These are phyloP conservation scores for Clonostachys chloroleuca DNA, from an alignment of 2,329 filamentous ascomycete species.

Conservation along the genomic window DNA sequence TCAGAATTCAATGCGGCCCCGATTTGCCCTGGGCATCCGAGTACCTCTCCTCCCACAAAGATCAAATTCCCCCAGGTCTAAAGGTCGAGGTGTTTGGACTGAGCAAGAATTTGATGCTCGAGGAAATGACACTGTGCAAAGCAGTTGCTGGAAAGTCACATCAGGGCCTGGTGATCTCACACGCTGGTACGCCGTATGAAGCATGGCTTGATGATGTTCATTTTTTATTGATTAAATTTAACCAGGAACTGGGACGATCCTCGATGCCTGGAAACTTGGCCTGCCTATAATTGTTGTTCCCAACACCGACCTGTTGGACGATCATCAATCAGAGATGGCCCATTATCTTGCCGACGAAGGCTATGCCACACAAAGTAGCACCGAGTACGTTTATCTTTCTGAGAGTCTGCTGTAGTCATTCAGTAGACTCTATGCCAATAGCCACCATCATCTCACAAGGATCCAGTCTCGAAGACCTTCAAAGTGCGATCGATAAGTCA, in stretches of 20 bases:
- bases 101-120: conserved; percentile 24
- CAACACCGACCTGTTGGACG: conserved; percentile 76
- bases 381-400: conserved; percentile 49
- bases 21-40: conserved; percentile 39
- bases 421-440: neutral
- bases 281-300: conserved; percentile 85
- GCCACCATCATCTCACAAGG: neutral
- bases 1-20: conserved; percentile 78
- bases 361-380: conserved; percentile 69
- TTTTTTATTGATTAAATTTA: too few species aligned
- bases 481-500: conserved; percentile 28
- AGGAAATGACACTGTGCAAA: conserved; percentile 51
- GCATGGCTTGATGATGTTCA: neutral
- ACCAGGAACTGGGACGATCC: conserved; percentile 81
- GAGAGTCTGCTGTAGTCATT: neutral
- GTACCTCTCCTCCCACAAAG: conserved; percentile 8
- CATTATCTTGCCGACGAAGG: conserved; percentile 67
- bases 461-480: conserved; percentile 21
- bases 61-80: conserved; percentile 16
- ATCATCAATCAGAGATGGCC: conserved; percentile 89
- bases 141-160: conserved; percentile 35
- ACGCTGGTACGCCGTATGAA: conserved; percentile 63
- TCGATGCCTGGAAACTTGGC: conserved; percentile 72
- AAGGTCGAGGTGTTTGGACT: conserved; percentile 22
- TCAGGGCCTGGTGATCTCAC: conserved; percentile 77